Evolutionary conservation across 495 filamentous ascomycete genomes (phyloP).

Genomic region (Xylaria bambusicola): DNA sequence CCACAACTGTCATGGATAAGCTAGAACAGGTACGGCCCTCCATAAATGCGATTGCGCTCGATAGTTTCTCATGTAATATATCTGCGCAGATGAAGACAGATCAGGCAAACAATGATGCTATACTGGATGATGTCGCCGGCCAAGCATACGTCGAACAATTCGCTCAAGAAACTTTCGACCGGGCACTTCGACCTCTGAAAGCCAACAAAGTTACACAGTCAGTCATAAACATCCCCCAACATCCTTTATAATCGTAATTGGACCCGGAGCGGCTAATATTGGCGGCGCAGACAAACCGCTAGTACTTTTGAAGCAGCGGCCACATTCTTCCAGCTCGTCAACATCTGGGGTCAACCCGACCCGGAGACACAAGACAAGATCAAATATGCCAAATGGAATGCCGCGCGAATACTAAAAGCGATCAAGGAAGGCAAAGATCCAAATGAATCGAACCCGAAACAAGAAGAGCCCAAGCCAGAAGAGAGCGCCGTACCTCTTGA

Average conservation of each 20-base stretch:
- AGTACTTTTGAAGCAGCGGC: constrained; percentile 90
- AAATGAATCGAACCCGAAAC: constrained; percentile 81
- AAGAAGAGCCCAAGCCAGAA: constrained; percentile 26
- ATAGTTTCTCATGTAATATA: not conserved
- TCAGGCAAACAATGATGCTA: constrained; percentile 60
- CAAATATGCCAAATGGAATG: constrained; percentile 96
- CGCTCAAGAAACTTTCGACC: constrained; percentile 78
- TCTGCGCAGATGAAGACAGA: constrained; percentile 63
- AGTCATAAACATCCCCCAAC: not conserved
- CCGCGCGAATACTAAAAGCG: constrained; percentile 84
- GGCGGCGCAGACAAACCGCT: constrained; percentile 72
- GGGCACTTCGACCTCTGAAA: constrained; percentile 78
- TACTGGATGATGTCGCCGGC: constrained; percentile 77
- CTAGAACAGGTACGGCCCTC: constrained; percentile 67
- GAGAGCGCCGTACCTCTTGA: constrained; percentile 56
- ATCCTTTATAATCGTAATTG: not conserved
- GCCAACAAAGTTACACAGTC: constrained; percentile 80
- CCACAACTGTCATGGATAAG: constrained; percentile 84
- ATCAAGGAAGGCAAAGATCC: constrained; percentile 90
- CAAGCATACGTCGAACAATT: constrained; percentile 95
- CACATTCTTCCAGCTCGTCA: constrained; percentile 84
- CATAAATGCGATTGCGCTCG: not conserved
- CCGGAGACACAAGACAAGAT: constrained; percentile 80
- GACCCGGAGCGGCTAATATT: constrained; percentile 16
- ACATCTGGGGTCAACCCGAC: constrained; percentile 78